Conservation (phyloP, 768 basidiomycete genomes). For the Tulasnella calospora region DNA sequence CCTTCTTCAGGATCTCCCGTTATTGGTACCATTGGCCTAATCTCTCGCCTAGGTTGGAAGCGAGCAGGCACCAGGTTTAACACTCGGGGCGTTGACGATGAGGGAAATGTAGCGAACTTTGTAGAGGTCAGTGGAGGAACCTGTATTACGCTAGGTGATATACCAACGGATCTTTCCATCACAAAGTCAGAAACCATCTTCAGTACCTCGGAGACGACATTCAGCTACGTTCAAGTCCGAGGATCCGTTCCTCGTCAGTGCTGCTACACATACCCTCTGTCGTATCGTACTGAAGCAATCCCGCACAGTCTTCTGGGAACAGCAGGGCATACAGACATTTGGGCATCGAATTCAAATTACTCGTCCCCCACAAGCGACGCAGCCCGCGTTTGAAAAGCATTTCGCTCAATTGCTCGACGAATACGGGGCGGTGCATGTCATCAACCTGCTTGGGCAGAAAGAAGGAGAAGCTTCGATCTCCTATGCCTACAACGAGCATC, state of each 20-base stretch:
- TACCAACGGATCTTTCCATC: conserved; percentile 4
- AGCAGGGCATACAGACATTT: conserved; percentile 92
- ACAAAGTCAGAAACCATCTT: conserved; percentile 86
- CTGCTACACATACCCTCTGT: neutral
- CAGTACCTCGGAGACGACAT: conserved; percentile 77
- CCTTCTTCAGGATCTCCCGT: conserved; percentile 68
- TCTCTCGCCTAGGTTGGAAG: conserved; percentile 88
- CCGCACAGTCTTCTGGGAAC: conserved; percentile 91
- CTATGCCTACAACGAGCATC: conserved; percentile 73
- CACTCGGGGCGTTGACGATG: conserved; percentile 92
- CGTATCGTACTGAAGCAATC: neutral
- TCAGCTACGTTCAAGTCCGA: conserved; percentile 90
- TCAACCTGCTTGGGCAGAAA: conserved; percentile 87
- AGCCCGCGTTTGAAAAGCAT: conserved; percentile 95
- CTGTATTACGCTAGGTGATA: neutral
- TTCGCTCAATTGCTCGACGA: conserved; percentile 80
- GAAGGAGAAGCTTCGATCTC: conserved; percentile 88
- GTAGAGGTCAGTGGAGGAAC: conserved; percentile 62
- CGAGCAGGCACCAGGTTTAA: conserved; percentile 97
- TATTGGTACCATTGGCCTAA: conserved; percentile 70
- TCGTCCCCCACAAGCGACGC: conserved; percentile 82
- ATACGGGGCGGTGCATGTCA: conserved; percentile 77
- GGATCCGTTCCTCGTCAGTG: conserved; percentile 90
- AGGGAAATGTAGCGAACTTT: conserved; percentile 92
- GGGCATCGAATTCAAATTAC: conserved; percentile 93